phyloP scores from a whole-genome alignment of 2,329 filamentous ascomycete species.

The Colletotrichum cuscutae region DNA sequence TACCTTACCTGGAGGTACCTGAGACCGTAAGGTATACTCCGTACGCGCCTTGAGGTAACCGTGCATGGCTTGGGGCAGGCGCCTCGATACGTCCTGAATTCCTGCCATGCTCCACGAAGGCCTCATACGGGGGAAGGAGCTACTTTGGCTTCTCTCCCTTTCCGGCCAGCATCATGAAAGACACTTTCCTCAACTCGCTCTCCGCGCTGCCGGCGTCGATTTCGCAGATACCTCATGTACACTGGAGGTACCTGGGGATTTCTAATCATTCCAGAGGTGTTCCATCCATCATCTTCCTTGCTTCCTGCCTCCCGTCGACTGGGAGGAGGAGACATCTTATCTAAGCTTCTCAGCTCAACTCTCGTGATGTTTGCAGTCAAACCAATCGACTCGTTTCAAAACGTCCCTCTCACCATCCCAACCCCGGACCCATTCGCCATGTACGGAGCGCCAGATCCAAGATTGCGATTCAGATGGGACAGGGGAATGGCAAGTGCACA shows the following conservation, averaged over 20 bases:
- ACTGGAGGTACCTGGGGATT: background rate
- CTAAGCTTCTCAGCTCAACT: background rate
- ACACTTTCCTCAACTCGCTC: background rate
- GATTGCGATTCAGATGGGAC: constrained; percentile 2
- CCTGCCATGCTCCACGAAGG: background rate
- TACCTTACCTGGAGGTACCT: background rate
- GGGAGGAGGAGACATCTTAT: background rate
- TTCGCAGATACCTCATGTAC: background rate
- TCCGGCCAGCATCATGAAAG: background rate
- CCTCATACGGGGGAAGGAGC: background rate
- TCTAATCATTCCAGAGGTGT: background rate
- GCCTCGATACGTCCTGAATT: background rate
- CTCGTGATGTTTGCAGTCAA: constrained; percentile 18
- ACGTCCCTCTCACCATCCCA: constrained; percentile 10
- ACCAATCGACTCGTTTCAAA: constrained; percentile 15
- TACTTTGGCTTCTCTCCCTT: background rate
- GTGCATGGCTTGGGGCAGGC: background rate
- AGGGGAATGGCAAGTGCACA: constrained; percentile 2
- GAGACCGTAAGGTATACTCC: background rate
- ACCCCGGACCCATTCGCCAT: constrained; percentile 22
- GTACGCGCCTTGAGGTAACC: background rate
- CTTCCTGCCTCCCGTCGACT: background rate
- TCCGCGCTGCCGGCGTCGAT: background rate
- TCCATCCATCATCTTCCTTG: background rate
- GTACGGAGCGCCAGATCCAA: constrained; percentile 10